Evolutionary conservation across 352 stramenopile genomes (phyloP).

Genomic region (Phytophthora kernoviae): DNA sequence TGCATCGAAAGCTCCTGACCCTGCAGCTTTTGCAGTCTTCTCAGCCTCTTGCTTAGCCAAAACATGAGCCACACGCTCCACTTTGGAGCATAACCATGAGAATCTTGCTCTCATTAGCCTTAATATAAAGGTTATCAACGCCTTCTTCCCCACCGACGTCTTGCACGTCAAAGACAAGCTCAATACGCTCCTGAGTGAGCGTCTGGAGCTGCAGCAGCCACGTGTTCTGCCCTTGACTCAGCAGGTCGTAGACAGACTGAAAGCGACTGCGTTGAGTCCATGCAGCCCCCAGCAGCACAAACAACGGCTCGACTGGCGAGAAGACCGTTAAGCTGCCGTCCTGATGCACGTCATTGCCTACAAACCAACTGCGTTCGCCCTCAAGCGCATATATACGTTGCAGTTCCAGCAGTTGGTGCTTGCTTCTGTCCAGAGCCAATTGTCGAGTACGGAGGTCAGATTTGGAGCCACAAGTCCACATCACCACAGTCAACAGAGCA

Average conservation of each 20-base stretch:
- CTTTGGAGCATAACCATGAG: constrained; percentile 63
- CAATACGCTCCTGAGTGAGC: constrained; percentile 35
- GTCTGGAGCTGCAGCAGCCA: constrained; percentile 59
- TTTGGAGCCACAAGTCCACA: constrained; percentile 43
- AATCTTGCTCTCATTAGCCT: constrained; percentile 58
- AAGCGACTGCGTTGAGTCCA: constrained; percentile 55
- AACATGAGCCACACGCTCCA: constrained; percentile 45
- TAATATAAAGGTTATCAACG: constrained; percentile 64
- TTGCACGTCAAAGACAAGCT: constrained; percentile 65
- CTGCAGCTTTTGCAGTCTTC: constrained; percentile 9
- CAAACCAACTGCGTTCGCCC: constrained; percentile 75
- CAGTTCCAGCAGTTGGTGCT: constrained; percentile 56
- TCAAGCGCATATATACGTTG: constrained; percentile 53
- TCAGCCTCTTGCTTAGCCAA: constrained; percentile 44
- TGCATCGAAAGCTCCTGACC: constrained; percentile 36
- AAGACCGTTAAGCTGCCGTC: constrained; percentile 69
- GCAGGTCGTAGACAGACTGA: constrained; percentile 63
- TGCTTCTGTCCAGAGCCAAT: constrained; percentile 50
- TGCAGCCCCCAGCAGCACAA: constrained; percentile 66
- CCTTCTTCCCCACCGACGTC: constrained; percentile 37
- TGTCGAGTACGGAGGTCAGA: constrained; percentile 45
- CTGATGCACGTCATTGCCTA: constrained; percentile 73
- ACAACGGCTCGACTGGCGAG: constrained; percentile 70
- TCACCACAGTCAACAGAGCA: constrained; percentile 53
- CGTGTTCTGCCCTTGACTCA: constrained; percentile 48